A percentile compares a stretch with the other conserved stretches of the same genome.
Evolutionary conservation across 1,284 basidiomycete genomes (phyloP).

Genomic region (Trametes pubescens): DNA sequence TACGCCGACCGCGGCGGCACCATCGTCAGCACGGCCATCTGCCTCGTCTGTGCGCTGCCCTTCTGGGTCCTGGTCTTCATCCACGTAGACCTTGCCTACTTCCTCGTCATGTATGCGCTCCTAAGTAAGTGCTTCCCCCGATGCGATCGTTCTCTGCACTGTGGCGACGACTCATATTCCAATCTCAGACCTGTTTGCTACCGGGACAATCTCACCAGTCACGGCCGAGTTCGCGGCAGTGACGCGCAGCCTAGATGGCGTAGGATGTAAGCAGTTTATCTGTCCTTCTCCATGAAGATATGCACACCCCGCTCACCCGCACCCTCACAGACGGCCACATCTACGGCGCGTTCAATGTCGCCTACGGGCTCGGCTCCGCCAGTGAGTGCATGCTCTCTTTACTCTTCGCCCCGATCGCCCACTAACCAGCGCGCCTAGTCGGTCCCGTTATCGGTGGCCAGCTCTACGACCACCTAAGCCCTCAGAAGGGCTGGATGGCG

Average conservation of each 20-base stretch:
- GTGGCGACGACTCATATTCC: neutral
- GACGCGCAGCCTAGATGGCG: constrained; percentile 59
- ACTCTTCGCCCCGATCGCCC: neutral
- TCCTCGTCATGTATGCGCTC: constrained; percentile 66
- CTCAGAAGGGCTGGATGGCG: constrained; percentile 61
- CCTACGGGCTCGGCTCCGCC: constrained; percentile 69
- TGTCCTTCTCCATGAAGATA: neutral
- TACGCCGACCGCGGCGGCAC: constrained; percentile 68
- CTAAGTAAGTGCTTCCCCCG: constrained; percentile 53
- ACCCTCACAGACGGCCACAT: constrained; percentile 63
- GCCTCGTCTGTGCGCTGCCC: constrained; percentile 64
- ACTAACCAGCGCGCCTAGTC: constrained; percentile 48
- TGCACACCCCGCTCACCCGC: neutral
- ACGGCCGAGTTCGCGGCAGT: constrained; percentile 71
- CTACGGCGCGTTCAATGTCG: constrained; percentile 74
- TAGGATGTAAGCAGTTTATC: constrained; percentile 63
- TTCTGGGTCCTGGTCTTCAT: constrained; percentile 73
- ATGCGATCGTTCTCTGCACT: neutral
- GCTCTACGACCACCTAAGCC: constrained; percentile 61
- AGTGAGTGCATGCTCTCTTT: constrained; percentile 38
- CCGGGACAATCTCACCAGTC: constrained; percentile 64
- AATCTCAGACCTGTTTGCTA: constrained; percentile 62
- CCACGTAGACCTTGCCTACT: constrained; percentile 59
- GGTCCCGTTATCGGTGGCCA: constrained; percentile 76
- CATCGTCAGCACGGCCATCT: constrained; percentile 61